Evolutionary conservation across 2,329 filamentous ascomycete genomes (phyloP).

Genomic region (Alternaria infectoria): DNA sequence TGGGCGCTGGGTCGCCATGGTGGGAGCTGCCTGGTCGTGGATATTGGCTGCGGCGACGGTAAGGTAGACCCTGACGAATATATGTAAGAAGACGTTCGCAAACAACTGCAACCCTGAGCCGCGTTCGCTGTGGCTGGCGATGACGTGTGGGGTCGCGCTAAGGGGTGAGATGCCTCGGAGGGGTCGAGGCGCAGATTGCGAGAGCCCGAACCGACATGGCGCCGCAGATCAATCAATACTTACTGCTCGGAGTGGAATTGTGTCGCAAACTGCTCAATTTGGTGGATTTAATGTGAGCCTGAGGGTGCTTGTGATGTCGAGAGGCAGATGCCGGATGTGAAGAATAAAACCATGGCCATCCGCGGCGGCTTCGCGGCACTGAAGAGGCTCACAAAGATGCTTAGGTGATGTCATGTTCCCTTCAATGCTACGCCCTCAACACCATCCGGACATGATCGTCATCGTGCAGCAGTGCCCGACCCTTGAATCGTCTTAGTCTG

Average conservation of each 20-base stretch:
- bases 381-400: background rate
- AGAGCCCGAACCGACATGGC: slow-evolving; percentile 17
- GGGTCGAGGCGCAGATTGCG: slow-evolving; percentile 26
- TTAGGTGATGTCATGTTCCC: slow-evolving; percentile 22
- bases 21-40: slow-evolving; percentile 3
- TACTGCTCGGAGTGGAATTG: background rate
- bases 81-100: slow-evolving; percentile 10
- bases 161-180: slow-evolving; percentile 6
- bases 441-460: slow-evolving; percentile 16
- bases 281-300: background rate
- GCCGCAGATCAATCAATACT: slow-evolving; percentile 20
- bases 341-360: background rate
- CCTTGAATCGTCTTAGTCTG: slow-evolving; percentile 10
- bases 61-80: slow-evolving; percentile 11
- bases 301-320: background rate
- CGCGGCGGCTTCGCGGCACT: slow-evolving; percentile 15
- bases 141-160: slow-evolving; percentile 26
- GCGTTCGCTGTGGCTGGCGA: slow-evolving; percentile 22
- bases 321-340: background rate
- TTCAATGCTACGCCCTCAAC: slow-evolving; percentile 9
- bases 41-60: slow-evolving; percentile 2
- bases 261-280: background rate
- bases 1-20: slow-evolving; percentile 37
- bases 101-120: slow-evolving; percentile 8
- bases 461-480: slow-evolving; percentile 18